A percentile compares a stretch with the other conserved stretches of the same genome.
Conservation (phyloP, 2,329 filamentous ascomycete genomes). For the Alternaria sp. region DNA sequence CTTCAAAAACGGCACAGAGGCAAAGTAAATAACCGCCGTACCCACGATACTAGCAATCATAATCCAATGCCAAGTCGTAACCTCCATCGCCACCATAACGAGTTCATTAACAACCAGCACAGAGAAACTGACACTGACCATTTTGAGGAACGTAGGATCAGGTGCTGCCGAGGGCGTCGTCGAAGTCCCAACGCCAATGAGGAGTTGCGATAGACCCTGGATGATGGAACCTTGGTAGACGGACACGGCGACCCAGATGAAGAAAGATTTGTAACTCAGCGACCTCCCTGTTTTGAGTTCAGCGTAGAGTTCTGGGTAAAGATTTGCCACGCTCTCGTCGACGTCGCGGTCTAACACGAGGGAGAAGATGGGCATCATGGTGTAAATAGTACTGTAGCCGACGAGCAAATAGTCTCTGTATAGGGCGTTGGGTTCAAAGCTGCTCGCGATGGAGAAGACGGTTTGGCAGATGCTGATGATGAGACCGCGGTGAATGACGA, state of each 20-base stretch:
- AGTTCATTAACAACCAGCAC: slow-evolving; percentile 93
- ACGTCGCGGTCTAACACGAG: slow-evolving; percentile 95
- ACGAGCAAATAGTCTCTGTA: slow-evolving; percentile 97
- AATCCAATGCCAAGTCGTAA: slow-evolving; percentile 94
- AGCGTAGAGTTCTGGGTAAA: slow-evolving; percentile 97
- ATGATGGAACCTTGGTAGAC: slow-evolving; percentile 96
- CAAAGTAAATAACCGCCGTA: slow-evolving; percentile 81
- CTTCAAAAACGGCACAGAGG: slow-evolving; percentile 83
- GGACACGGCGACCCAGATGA: slow-evolving; percentile 93
- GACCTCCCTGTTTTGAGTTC: slow-evolving; percentile 90
- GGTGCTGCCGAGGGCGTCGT: slow-evolving; percentile 7
- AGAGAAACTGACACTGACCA: slow-evolving; percentile 92
- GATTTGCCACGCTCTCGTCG: slow-evolving; percentile 88
- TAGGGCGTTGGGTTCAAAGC: slow-evolving; percentile 91
- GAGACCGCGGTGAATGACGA: slow-evolving; percentile 95
- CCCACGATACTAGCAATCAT: slow-evolving; percentile 88
- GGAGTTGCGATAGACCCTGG: slow-evolving; percentile 88
- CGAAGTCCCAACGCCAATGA: slow-evolving; percentile 70
- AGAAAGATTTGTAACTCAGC: slow-evolving; percentile 92
- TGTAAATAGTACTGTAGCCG: slow-evolving; percentile 95
- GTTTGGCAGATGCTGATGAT: slow-evolving; percentile 97
- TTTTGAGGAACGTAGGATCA: slow-evolving; percentile 55
- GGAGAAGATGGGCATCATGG: slow-evolving; percentile 89
- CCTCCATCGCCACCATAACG: slow-evolving; percentile 94
- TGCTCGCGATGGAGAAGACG: slow-evolving; percentile 92